Percentiles rank a stretch among this genome's conserved stretches.
phyloP scores from a whole-genome alignment of 1,139 yeast genomes.

The Taiozyma sp. region DNA sequence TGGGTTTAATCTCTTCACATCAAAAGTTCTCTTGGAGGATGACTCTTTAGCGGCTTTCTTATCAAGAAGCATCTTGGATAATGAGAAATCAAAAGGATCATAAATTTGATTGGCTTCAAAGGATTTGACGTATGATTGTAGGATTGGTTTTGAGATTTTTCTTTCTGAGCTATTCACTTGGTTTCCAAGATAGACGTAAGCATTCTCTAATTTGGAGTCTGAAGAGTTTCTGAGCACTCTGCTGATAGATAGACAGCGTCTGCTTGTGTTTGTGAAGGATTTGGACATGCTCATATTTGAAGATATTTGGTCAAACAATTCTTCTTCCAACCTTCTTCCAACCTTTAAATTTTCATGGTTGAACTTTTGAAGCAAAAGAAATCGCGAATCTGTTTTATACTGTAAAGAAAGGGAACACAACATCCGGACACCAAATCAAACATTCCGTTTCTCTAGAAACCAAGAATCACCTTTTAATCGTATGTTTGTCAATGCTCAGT shows the following conservation, averaged over 20 bases:
- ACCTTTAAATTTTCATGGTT: too few relatives aligned
- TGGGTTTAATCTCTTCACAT: slow-evolving; percentile 57
- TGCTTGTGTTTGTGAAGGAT: not conserved
- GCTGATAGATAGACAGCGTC: not conserved
- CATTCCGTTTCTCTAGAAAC: not conserved
- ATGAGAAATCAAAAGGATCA: slow-evolving; percentile 73
- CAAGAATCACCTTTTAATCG: not conserved
- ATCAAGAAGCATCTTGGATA: slow-evolving; percentile 41
- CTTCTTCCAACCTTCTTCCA: too few relatives aligned
- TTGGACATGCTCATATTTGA: not conserved
- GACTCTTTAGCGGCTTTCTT: slow-evolving; percentile 20
- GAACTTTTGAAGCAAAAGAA: not conserved
- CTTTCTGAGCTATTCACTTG: not conserved
- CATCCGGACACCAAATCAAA: not conserved
- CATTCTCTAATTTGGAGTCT: not conserved
- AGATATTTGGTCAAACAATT: not conserved
- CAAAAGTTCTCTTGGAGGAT: slow-evolving; percentile 34
- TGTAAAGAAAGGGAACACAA: too few relatives aligned
- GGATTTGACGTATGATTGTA: slow-evolving; percentile 25
- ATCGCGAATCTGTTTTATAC: not conserved
- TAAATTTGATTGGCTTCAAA: slow-evolving; percentile 46
- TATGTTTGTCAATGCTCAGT: not conserved
- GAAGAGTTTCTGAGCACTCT: not conserved
- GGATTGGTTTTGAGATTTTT: slow-evolving; percentile 8
- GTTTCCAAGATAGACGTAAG: not conserved